These are phyloP conservation scores for Protomyces inouyei DNA, from an alignment of 1,139 yeast species.

Conservation along the genomic window DNA sequence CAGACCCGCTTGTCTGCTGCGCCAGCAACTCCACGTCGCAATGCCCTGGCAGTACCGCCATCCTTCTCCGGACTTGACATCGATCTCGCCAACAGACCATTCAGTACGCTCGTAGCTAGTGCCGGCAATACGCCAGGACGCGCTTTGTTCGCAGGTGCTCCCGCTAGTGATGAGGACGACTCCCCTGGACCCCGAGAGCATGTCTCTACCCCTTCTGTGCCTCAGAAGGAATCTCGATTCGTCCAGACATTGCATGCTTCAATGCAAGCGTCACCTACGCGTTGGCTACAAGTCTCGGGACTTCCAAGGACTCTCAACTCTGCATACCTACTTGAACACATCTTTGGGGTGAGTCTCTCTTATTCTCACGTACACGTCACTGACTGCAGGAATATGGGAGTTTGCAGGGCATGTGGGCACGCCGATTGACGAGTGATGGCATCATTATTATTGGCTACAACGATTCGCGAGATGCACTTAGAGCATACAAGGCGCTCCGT, in stretches of 20 bases:
- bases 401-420: slow-evolving; percentile 33
- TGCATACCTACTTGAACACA: slow-evolving; percentile 22
- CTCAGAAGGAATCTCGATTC: not conserved
- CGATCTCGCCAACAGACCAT: not conserved
- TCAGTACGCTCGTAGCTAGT: not conserved
- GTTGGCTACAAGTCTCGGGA: slow-evolving; percentile 30
- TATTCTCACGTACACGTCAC: not conserved
- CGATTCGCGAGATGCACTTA: slow-evolving; percentile 36
- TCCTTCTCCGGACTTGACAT: not conserved
- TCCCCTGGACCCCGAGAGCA: not conserved
- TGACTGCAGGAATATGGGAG: slow-evolving; percentile 33
- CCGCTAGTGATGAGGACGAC: not conserved
- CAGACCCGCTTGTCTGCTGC: not conserved
- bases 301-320: slow-evolving; percentile 30
- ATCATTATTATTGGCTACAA: slow-evolving; percentile 35
- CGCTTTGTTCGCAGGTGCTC: not conserved
- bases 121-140: not conserved
- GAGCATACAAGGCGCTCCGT: slow-evolving; percentile 34
- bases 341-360: not conserved
- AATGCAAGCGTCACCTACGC: slow-evolving; percentile 23
- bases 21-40: not conserved
- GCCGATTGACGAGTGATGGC: slow-evolving; percentile 33
- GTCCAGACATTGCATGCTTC: not conserved
- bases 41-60: not conserved
- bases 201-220: not conserved